These are phyloP conservation scores for Solanum appendiculatum DNA, from an alignment of 257 asterid genomes.

Conservation along the genomic window DNA sequence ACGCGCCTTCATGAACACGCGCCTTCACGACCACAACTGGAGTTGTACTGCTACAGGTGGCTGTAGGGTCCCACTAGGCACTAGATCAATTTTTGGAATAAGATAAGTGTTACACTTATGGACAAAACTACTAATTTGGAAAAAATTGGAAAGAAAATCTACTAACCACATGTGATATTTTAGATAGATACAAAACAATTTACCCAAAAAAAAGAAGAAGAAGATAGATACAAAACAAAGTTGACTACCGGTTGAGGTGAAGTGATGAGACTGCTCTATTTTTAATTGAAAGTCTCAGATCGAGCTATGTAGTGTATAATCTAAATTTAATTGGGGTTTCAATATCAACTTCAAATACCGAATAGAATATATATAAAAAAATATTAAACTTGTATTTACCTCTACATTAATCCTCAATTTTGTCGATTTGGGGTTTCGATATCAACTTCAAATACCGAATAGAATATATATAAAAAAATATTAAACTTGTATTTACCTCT, in stretches of 20 bases:
- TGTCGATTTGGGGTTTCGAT: fast-evolving
- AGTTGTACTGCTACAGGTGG: neutral
- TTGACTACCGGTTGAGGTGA: neutral
- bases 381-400: neutral
- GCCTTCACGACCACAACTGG: neutral
- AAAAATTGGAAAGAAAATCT: neutral
- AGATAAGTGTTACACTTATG: neutral
- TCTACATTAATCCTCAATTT: neutral
- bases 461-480: neutral
- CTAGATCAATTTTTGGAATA: neutral
- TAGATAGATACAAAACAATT: neutral
- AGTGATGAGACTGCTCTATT: too few species aligned
- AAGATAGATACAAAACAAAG: neutral
- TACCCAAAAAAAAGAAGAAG: neutral
- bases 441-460: too few species aligned
- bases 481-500: neutral
- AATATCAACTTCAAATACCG: too few species aligned
- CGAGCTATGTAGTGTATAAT: fast-evolving
- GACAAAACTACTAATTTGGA: neutral
- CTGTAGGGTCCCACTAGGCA: neutral
- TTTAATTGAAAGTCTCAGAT: too few species aligned
- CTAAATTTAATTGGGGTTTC: too few species aligned
- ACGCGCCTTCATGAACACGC: neutral
- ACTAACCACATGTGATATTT: neutral
- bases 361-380: too few species aligned